A percentile compares a stretch with the other conserved stretches of the same genome.
Evolutionary conservation across 169 alveolate genomes (phyloP).

Genomic region (Perkinsus marinus): DNA sequence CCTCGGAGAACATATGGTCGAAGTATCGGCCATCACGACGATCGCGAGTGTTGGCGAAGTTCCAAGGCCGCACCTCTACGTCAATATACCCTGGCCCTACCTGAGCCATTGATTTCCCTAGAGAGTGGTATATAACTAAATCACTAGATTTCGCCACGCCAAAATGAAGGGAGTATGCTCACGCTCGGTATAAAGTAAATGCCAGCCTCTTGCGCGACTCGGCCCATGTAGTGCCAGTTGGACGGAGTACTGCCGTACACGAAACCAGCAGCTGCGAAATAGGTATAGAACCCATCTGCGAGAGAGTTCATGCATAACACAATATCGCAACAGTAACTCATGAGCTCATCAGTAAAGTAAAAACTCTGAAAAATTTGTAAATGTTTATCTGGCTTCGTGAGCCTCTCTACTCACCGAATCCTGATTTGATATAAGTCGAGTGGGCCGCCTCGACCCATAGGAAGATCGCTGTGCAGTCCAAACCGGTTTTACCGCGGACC

Average conservation of each 20-base stretch:
- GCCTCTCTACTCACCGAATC: background rate
- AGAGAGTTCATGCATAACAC: background rate
- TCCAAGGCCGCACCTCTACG: background rate
- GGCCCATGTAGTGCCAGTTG: background rate
- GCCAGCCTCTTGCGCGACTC: background rate
- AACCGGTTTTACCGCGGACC: background rate
- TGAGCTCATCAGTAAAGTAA: too few species aligned
- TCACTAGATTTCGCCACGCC: too few species aligned
- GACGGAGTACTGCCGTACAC: background rate
- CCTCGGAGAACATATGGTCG: background rate
- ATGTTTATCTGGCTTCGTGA: too few species aligned
- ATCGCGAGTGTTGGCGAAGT: background rate
- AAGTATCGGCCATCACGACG: background rate
- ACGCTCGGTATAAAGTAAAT: background rate
- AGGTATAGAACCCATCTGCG: background rate
- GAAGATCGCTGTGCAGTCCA: background rate
- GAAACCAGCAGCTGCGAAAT: background rate
- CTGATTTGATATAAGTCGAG: background rate
- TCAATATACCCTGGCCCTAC: background rate
- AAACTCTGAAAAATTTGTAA: too few species aligned
- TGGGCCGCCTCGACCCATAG: background rate
- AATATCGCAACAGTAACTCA: too few species aligned
- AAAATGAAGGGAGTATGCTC: background rate
- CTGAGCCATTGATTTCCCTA: too few species aligned
- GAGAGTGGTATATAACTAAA: too few species aligned